Evolutionary conservation across 176 grass and related monocot species (phyloP), one percentile per base, ranked within the genome.

Genomic region (Ananas comosus): DNA sequence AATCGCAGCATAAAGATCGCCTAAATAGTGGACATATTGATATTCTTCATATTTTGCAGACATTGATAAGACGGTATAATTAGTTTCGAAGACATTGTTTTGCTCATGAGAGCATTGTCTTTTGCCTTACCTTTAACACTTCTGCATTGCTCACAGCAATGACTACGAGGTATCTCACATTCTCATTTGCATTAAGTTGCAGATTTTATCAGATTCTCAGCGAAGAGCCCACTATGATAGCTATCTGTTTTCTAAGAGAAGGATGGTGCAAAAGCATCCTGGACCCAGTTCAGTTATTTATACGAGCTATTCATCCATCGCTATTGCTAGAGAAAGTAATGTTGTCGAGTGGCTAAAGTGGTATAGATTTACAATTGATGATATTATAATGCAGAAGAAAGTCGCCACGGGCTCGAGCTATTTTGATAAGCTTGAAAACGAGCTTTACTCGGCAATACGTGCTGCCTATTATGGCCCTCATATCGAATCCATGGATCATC

Each of bases 281-380:
- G 87, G 85, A 74, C 73, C 80, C 64, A 64, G 64, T 50, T 76
- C 67, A 9, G 51, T 76, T 72, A 78, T 88, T 1, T 85, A 87
- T 72, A 72, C 81, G 73, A 50, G 51, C 27, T 65, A 61, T 76
- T 78, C 79, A 33, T 85, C 86, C 53, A 76, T 92, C 71, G 22
- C 68, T n/a, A 28, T 87, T 21, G 17, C 76, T 64, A 92, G 70
- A 65, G 81, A 97, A 76, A 90, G 84, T 65, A 90, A 87, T 74
- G 84, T 92, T 63, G 93, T 97, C 19, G 89, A 97, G 64, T 92
- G 93, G 93, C 77, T 97, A 50, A 97, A 87, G 85, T 97, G 83
- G 93, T 97, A 97, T 47, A 83, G 82, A 76, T 84, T 85, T 21
- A 85, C 80, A 21, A 73, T 97, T 33, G 71, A 90, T 52, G 93